A percentile compares a stretch with the other conserved stretches of the same genome.
These are phyloP conservation scores for Teratosphaeria nubilosa DNA, from an alignment of 2,329 filamentous ascomycete genomes.

Conservation along the genomic window DNA sequence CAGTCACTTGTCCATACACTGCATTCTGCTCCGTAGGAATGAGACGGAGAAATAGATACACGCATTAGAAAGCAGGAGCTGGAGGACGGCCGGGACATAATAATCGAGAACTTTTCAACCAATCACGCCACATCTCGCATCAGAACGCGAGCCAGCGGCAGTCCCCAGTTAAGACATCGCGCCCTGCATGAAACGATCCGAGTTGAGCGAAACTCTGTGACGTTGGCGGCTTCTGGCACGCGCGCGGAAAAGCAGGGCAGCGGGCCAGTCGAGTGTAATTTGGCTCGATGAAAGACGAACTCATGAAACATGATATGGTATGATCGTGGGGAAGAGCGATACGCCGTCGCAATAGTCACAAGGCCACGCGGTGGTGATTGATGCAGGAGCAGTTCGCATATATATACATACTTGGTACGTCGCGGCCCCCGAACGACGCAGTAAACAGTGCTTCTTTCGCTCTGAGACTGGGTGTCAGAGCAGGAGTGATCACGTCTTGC, in stretches of 20 bases:
- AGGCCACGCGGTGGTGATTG: not conserved
- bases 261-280: not conserved
- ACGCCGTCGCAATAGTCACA: not conserved
- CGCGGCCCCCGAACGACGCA: not conserved
- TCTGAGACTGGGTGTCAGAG: not conserved
- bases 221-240: not conserved
- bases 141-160: not conserved
- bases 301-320: not conserved
- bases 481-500: not conserved
- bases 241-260: not conserved
- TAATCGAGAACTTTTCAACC: not conserved
- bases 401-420: not conserved
- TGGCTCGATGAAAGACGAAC: not conserved
- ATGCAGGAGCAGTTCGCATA: not conserved
- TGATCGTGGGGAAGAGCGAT: not conserved
- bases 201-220: not conserved
- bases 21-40: not conserved
- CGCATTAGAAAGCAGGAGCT: not conserved
- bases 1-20: too few species aligned
- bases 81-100: not conserved
- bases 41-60: not conserved
- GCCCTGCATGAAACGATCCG: not conserved
- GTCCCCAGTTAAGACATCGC: not conserved
- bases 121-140: not conserved
- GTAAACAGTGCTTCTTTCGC: not conserved